Evolutionary conservation across 768 basidiomycete species (phyloP), one percentile per base, ranked within the genome.

Genomic region (Mycena vitilis): DNA sequence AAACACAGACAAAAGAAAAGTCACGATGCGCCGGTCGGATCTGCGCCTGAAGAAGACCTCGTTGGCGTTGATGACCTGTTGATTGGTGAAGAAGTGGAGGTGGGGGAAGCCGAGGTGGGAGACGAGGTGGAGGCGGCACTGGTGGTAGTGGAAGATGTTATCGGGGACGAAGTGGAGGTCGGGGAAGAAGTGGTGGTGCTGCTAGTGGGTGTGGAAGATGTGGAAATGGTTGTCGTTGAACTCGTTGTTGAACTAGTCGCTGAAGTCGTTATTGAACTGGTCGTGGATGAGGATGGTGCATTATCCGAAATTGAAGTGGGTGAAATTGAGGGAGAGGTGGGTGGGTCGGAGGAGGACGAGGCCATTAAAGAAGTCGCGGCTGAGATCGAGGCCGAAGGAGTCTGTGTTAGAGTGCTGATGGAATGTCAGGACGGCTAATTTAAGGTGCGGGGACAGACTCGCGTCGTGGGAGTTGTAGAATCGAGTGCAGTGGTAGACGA

Each of bases 351-450:
- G 13, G 40, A 40, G 40, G 40, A 40, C n/a, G 68, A 48, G n/a
- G 73, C 22, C 56, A 68, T 52, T 13, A 75, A 52, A 36, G 74
- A 66, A 49, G 69, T 52, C 42, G 74, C 49, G 25, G 70, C 58
- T 52, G 75, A 71, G 71, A 64, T 47, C 56, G 52, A 51, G 49
- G 71, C 40, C 23, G 75, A 65, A 42, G 67, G 49, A 20, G 71
- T 63, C 54, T 60, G 63, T 67, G 71, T 62, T 62, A 57, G 36
- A 62, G 40, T 45, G 68, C 48, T 63, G 69, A 63, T 56, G 58
- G 30, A 70, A 60, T 60, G 25, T 65, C 48, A 55, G 48, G 20
- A 58, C 54, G 36, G 18, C 38, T 48, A 42, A 44, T 54, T 54
- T 25, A 3, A 40, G 6, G 48, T 12, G 23, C 61, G 63, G 63